phyloP scores from a whole-genome alignment of 768 basidiomycete species.

The Naganishia randhawae region DNA sequence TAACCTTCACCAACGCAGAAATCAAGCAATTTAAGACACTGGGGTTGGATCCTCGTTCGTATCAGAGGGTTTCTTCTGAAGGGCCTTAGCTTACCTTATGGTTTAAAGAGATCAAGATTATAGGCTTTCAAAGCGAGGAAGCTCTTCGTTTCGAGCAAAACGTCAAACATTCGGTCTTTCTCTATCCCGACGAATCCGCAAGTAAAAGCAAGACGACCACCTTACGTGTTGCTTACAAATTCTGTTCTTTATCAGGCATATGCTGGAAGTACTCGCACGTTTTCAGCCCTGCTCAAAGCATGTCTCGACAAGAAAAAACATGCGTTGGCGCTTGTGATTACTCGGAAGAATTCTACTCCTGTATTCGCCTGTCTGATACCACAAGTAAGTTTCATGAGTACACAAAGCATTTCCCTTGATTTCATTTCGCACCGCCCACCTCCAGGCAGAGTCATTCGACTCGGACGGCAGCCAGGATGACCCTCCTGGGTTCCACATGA shows the following conservation, averaged over 20 bases:
- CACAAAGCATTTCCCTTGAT: neutral
- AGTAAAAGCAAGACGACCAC: slow-evolving; percentile 32
- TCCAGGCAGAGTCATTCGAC: slow-evolving; percentile 65
- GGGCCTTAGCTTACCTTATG: neutral
- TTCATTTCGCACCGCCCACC: neutral
- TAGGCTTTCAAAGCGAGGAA: slow-evolving; percentile 78
- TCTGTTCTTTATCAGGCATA: slow-evolving; percentile 51
- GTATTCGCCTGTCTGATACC: slow-evolving; percentile 80
- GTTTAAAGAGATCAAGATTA: slow-evolving; percentile 67
- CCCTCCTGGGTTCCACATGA: slow-evolving; percentile 87
- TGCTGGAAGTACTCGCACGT: slow-evolving; percentile 87
- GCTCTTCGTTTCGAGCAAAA: slow-evolving; percentile 81
- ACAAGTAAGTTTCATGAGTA: slow-evolving; percentile 59
- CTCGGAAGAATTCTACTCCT: slow-evolving; percentile 69
- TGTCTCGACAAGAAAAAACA: slow-evolving; percentile 78
- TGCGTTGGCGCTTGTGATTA: slow-evolving; percentile 68
- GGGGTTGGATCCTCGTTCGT: slow-evolving; percentile 68
- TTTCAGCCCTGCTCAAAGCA: slow-evolving; percentile 76
- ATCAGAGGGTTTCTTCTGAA: slow-evolving; percentile 41
- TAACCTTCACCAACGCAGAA: slow-evolving; percentile 70
- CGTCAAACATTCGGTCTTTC: slow-evolving; percentile 82
- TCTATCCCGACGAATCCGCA: slow-evolving; percentile 88
- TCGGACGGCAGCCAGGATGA: slow-evolving; percentile 66
- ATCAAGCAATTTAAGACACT: slow-evolving; percentile 75
- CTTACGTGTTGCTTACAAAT: neutral